These are phyloP conservation scores for Phytophthora sojae DNA, from an alignment of 352 stramenopile species.

Conservation along the genomic window DNA sequence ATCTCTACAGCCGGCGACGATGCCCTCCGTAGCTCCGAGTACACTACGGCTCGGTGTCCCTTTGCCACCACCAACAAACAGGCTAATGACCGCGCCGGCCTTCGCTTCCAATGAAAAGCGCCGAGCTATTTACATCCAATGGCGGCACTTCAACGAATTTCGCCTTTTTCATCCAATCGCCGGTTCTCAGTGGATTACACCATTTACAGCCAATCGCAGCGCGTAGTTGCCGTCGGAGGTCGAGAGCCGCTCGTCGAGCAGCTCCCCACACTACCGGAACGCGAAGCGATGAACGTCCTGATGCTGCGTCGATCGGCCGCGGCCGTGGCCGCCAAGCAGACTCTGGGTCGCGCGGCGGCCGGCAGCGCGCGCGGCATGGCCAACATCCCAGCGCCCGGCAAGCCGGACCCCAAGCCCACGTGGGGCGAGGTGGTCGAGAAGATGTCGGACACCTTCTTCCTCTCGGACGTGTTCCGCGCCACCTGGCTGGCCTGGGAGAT, in stretches of 20 bases:
- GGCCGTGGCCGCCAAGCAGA: conserved; percentile 43
- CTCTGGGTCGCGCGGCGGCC: conserved; percentile 23
- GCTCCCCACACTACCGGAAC: conserved; percentile 41
- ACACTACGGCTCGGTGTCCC: not conserved
- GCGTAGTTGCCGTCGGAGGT: not conserved
- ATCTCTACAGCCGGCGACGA: conserved; percentile 8
- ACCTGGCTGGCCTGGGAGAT: conserved; percentile 86
- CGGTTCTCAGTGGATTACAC: not conserved
- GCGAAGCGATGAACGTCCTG: conserved; percentile 47
- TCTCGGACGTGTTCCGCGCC: conserved; percentile 81
- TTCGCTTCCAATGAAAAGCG: conserved; percentile 43
- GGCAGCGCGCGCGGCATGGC: conserved; percentile 42
- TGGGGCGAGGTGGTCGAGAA: conserved; percentile 83
- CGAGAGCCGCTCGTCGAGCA: conserved; percentile 18
- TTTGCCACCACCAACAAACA: conserved; percentile 14
- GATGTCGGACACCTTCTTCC: conserved; percentile 86
- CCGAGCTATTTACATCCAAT: conserved; percentile 9
- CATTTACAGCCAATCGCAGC: not conserved
- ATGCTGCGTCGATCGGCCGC: conserved; percentile 72
- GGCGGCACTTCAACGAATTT: not conserved
- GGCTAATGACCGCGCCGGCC: conserved; percentile 14
- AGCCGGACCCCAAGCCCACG: conserved; percentile 63
- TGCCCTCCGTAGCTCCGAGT: not conserved
- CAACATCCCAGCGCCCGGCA: conserved; percentile 30
- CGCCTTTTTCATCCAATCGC: not conserved